A percentile compares a stretch with the other conserved stretches of the same genome.
These are phyloP conservation scores for Solanum clarkiae DNA, from an alignment of 257 asterid species.

Conservation along the genomic window DNA sequence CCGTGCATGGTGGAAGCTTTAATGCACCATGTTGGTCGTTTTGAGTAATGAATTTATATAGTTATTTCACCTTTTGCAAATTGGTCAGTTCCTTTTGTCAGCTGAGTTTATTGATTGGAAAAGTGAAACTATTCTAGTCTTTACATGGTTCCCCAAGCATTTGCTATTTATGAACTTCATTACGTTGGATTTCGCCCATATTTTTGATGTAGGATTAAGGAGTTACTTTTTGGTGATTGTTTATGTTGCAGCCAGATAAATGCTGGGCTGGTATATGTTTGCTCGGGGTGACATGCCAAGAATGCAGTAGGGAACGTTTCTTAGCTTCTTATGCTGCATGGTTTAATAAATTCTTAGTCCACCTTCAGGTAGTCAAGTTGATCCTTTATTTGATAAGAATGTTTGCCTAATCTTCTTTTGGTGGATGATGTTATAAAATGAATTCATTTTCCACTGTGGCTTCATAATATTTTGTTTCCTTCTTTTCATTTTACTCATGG, in stretches of 20 bases:
- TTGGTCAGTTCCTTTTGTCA: not conserved
- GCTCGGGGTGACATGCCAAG: conserved; percentile 84
- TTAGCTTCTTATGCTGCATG: conserved; percentile 55
- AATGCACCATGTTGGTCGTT: not conserved
- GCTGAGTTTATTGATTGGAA: not conserved
- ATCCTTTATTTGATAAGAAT: not conserved
- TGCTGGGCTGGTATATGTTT: conserved; percentile 83
- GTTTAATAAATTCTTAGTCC: conserved; percentile 47
- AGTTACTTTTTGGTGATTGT: not conserved
- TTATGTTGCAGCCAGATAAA: conserved; percentile 64
- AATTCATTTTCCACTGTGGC: not conserved
- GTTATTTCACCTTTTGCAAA: not conserved
- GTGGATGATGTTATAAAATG: not conserved
- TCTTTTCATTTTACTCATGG: not conserved
- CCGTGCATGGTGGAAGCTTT: not conserved
- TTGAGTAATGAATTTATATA: not conserved
- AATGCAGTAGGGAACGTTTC: conserved; percentile 75
- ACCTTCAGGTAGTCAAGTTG: conserved; percentile 52
- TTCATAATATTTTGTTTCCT: not conserved
- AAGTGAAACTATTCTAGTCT: not conserved
- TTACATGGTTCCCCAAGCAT: not conserved
- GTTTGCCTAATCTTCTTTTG: not conserved
- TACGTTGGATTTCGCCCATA: not conserved
- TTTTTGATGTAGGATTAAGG: not conserved
- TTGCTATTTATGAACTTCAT: not conserved